phyloP scores from a whole-genome alignment of 2,329 filamentous ascomycete genomes.

The Sporothrix variecibatus region DNA sequence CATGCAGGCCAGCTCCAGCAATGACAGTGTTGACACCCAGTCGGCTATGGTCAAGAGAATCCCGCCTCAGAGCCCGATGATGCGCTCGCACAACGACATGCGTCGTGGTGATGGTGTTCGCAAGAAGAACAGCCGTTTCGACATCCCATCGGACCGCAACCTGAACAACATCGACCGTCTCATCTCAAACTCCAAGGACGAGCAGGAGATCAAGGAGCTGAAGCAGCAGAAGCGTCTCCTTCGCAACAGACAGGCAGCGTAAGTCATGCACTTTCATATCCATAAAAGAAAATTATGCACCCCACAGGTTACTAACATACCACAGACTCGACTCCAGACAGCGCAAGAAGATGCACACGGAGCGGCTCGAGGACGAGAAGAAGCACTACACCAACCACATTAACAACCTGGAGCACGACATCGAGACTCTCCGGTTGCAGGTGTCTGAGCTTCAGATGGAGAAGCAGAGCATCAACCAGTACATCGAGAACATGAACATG shows the following conservation, averaged over 20 bases:
- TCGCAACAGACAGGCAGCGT: conserved; percentile 96
- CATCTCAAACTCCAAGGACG: conserved; percentile 83
- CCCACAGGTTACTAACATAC: conserved; percentile 23
- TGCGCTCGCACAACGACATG: conserved; percentile 75
- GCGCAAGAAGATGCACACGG: conserved; percentile 97
- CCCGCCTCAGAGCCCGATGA: conserved; percentile 66
- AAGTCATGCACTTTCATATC: conserved; percentile 46
- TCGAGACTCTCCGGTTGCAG: conserved; percentile 67
- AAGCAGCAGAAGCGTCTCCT: conserved; percentile 97
- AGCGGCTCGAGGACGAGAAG: conserved; percentile 95
- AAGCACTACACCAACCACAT: conserved; percentile 82
- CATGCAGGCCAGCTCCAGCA: conserved; percentile 34
- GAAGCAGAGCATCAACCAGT: conserved; percentile 72
- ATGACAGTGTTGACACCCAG: conserved; percentile 47
- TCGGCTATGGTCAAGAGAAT: conserved; percentile 58
- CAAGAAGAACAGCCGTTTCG: conserved; percentile 98
- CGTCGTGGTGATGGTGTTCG: conserved; percentile 83
- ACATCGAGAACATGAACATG: conserved; percentile 73
- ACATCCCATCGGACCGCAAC: conserved; percentile 92
- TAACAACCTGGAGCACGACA: conserved; percentile 74
- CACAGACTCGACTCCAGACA: conserved; percentile 88
- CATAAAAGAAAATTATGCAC: conserved; percentile 20
- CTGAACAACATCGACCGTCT: conserved; percentile 92
- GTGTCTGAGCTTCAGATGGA: conserved; percentile 71
- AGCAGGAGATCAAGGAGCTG: conserved; percentile 93